phyloP scores from a whole-genome alignment of 2,329 filamentous ascomycete species.

The Septoria linicola region DNA sequence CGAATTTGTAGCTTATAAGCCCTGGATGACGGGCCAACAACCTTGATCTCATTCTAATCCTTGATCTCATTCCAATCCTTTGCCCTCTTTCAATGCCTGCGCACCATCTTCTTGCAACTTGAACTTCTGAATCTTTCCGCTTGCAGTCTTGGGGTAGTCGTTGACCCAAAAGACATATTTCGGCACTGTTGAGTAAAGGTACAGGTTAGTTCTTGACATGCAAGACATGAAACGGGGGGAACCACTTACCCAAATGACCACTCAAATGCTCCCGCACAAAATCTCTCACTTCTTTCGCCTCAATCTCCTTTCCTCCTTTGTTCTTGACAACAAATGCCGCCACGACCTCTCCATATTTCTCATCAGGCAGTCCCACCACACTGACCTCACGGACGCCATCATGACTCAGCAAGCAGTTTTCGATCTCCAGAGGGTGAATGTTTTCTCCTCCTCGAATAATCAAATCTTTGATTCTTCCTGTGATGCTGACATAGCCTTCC shows the following conservation, averaged over 20 bases:
- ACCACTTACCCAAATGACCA: constrained; percentile 65
- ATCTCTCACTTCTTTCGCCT: constrained; percentile 59
- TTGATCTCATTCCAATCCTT: constrained; percentile 26
- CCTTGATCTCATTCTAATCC: too few relatives aligned
- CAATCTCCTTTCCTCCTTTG: constrained; percentile 46
- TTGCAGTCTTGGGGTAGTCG: constrained; percentile 90
- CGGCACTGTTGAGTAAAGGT: too few relatives aligned
- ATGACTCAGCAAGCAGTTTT: constrained; percentile 79
- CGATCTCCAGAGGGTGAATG: constrained; percentile 89
- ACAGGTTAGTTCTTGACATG: too few relatives aligned
- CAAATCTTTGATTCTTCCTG: constrained; percentile 87
- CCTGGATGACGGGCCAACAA: too few relatives aligned
- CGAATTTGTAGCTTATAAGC: too few relatives aligned
- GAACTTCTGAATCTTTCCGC: constrained; percentile 96
- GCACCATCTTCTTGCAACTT: constrained; percentile 70
- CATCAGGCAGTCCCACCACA: constrained; percentile 80
- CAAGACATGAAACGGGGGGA: neutral
- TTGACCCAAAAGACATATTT: constrained; percentile 86
- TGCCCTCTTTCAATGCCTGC: constrained; percentile 46
- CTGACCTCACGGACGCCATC: constrained; percentile 70
- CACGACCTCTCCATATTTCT: constrained; percentile 81
- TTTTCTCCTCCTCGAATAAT: constrained; percentile 96
- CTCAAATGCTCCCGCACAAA: constrained; percentile 73
- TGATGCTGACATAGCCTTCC: constrained; percentile 83
- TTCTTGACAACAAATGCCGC: constrained; percentile 73